phyloP scores from a whole-genome alignment of 2,329 filamentous ascomycete species.

The Coniochaeta sp. region DNA sequence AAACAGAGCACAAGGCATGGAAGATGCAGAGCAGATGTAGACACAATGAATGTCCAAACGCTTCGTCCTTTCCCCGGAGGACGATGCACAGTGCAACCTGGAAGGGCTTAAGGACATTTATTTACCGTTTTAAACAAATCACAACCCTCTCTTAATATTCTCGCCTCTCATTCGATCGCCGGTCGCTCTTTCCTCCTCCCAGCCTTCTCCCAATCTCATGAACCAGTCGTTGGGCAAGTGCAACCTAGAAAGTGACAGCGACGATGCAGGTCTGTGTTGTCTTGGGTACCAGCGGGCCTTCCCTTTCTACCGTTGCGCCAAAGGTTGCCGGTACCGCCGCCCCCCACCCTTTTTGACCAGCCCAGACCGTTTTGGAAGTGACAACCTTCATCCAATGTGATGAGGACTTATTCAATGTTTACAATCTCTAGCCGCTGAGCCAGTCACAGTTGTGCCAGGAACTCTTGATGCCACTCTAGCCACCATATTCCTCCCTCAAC shows the following conservation, averaged over 20 bases:
- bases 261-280: not conserved
- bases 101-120: constrained; percentile 8
- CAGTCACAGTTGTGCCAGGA: not conserved
- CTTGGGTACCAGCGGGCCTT: constrained; percentile 6
- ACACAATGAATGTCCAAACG: not conserved
- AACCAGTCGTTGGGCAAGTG: constrained; percentile 8
- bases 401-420: not conserved
- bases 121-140: constrained; percentile 13
- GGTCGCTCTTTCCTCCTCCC: not conserved
- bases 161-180: constrained; percentile 13
- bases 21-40: not conserved
- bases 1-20: not conserved
- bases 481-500: not conserved
- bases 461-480: too few species aligned
- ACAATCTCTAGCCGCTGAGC: not conserved
- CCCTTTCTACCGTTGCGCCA: not conserved
- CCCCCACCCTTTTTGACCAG: not conserved
- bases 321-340: constrained; percentile 9
- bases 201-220: not conserved
- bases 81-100: not conserved
- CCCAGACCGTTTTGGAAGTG: not conserved
- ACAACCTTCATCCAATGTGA: not conserved
- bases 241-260: not conserved
- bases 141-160: constrained; percentile 7
- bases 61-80: not conserved